Conservation (phyloP, 1,139 yeast species). For the Zygoascus meyerae region DNA sequence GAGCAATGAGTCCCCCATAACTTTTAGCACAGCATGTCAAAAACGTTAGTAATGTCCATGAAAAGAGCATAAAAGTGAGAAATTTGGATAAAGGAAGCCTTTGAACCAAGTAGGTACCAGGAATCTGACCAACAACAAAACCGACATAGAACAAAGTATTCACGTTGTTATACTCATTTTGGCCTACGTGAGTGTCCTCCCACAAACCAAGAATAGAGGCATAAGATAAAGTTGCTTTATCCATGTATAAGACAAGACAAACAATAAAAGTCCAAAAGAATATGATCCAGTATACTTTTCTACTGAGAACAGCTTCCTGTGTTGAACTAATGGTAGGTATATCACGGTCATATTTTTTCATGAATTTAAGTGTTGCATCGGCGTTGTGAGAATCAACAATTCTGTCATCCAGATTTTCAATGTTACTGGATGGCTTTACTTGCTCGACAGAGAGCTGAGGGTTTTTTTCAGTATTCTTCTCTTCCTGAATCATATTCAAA, state of each 20-base stretch:
- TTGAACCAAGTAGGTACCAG: conserved; percentile 50
- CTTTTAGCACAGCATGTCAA: conserved; percentile 43
- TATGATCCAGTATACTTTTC: conserved; percentile 35
- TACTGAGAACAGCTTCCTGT: conserved; percentile 33
- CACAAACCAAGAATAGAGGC: conserved; percentile 41
- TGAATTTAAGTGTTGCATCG: conserved; percentile 38
- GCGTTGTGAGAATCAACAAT: conserved; percentile 29
- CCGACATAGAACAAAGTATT: conserved; percentile 50
- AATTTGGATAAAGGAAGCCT: conserved; percentile 49
- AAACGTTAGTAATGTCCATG: conserved; percentile 50
- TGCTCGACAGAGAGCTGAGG: too few species aligned
- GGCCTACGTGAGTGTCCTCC: conserved; percentile 36
- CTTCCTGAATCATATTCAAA: too few species aligned
- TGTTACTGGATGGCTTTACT: too few species aligned
- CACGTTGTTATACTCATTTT: conserved; percentile 16
- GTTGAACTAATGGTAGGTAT: conserved; percentile 23
- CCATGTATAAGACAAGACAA: conserved; percentile 36
- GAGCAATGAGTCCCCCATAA: conserved; percentile 39
- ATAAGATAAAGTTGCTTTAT: conserved; percentile 43
- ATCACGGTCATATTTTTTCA: conserved; percentile 31
- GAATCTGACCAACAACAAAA: conserved; percentile 47
- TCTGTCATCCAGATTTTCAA: neutral
- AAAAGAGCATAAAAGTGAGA: conserved; percentile 39
- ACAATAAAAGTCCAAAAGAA: conserved; percentile 23
- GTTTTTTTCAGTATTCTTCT: too few species aligned